phyloP scores from a whole-genome alignment of 441 rosid genomes.

The Gossypium trilobum region DNA sequence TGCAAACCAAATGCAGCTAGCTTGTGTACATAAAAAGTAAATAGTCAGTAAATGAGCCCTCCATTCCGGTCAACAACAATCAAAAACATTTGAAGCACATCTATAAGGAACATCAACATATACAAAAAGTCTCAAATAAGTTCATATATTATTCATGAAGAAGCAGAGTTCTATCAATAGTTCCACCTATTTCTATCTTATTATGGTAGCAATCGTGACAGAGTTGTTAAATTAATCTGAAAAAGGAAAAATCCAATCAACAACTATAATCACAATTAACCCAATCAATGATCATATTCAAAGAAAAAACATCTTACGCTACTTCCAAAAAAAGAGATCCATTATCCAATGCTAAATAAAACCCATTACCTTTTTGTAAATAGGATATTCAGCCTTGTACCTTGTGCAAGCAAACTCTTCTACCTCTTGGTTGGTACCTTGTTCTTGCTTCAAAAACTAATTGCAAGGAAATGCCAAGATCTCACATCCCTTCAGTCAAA shows the following conservation, averaged over 20 bases:
- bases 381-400: slow-evolving; percentile 54
- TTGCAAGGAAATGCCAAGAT: slow-evolving; percentile 18
- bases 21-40: background rate
- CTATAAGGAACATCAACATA: background rate
- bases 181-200: background rate
- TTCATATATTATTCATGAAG: background rate
- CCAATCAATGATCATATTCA: background rate
- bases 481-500: slow-evolving; percentile 26
- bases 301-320: background rate
- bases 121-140: background rate
- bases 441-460: slow-evolving; percentile 31
- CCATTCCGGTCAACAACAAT: background rate
- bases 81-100: background rate
- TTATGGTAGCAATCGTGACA: background rate
- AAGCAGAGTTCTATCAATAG: background rate
- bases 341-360: background rate
- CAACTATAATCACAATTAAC: background rate
- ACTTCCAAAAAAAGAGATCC: background rate
- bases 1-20: background rate
- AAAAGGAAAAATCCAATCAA: background rate
- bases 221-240: background rate
- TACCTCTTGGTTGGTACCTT: slow-evolving; percentile 39
- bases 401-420: slow-evolving; percentile 57
- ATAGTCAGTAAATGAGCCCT: background rate
- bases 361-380: slow-evolving; percentile 43